Conservation (phyloP, 2,329 filamentous ascomycete species). For the Scedosporium boydii region DNA sequence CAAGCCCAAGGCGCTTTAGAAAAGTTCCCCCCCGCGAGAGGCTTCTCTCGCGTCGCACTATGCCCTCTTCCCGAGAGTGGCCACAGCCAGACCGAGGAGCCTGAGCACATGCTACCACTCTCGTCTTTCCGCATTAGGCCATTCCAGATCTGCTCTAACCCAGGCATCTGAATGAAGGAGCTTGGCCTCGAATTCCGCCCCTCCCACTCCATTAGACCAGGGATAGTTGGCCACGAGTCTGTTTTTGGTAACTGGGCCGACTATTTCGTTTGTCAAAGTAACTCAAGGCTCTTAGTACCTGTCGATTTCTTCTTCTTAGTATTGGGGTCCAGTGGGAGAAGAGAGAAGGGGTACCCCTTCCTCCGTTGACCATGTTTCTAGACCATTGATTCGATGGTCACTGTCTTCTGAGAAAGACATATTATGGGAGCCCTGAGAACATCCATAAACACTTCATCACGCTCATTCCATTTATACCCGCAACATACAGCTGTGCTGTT, state of each 20-base stretch:
- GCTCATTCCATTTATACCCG: neutral
- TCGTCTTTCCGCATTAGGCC: constrained; percentile 1
- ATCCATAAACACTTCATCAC: neutral
- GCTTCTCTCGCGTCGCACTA: neutral
- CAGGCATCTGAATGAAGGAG: neutral
- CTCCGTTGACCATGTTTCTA: neutral
- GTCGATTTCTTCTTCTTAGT: neutral
- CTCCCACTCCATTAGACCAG: neutral
- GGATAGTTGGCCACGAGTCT: neutral
- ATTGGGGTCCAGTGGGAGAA: neutral
- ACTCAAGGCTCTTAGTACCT: neutral
- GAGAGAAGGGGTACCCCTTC: neutral
- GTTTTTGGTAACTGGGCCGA: constrained; percentile 1
- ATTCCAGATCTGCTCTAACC: neutral
- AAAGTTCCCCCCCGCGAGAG: neutral
- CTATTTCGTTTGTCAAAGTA: neutral
- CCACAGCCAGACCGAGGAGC: neutral
- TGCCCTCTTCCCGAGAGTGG: neutral
- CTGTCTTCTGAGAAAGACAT: neutral
- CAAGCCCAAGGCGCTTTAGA: neutral
- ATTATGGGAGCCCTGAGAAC: neutral
- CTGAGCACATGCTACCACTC: neutral
- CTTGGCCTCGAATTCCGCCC: neutral
- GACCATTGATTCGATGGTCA: neutral
- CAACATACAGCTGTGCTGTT: neutral